Evolutionary conservation across 2,329 filamentous ascomycete genomes (phyloP).

Genomic region (Capronia americana): DNA sequence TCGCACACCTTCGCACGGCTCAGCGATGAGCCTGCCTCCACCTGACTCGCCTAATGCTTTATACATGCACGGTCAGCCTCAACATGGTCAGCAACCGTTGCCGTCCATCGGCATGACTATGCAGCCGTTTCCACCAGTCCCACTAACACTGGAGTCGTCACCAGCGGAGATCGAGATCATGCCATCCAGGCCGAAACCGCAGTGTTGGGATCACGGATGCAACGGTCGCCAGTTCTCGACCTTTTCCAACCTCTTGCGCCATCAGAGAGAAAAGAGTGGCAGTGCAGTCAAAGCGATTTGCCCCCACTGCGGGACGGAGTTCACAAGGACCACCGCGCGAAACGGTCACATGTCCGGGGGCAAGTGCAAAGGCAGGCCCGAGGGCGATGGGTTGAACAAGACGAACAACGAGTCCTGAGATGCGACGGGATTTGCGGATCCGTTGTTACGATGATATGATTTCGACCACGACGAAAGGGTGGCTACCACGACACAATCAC

Average conservation of each 20-base stretch:
- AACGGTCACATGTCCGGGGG: slow-evolving; percentile 88
- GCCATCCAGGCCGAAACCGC: slow-evolving; percentile 77
- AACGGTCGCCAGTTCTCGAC: slow-evolving; percentile 95
- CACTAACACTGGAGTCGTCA: slow-evolving; percentile 35
- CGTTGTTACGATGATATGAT: slow-evolving; percentile 27
- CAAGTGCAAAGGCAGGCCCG: slow-evolving; percentile 75
- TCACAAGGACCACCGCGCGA: slow-evolving; percentile 84
- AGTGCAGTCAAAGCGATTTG: slow-evolving; percentile 88
- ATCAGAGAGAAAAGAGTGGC: slow-evolving; percentile 93
- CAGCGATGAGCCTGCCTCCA: slow-evolving; percentile 28
- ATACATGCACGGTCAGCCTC: slow-evolving; percentile 24
- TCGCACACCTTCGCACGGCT: slow-evolving; percentile 27
- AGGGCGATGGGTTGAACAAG: slow-evolving; percentile 27
- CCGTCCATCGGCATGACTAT: slow-evolving; percentile 30
- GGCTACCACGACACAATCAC: neutral
- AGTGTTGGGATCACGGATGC: slow-evolving; percentile 97
- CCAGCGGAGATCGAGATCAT: slow-evolving; percentile 36
- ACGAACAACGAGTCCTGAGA: slow-evolving; percentile 18
- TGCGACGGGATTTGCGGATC: neutral
- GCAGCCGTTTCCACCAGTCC: slow-evolving; percentile 31
- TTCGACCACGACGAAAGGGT: slow-evolving; percentile 10
- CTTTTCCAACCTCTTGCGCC: slow-evolving; percentile 90
- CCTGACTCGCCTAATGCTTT: slow-evolving; percentile 24
- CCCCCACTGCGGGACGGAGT: slow-evolving; percentile 89
- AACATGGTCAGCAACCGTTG: slow-evolving; percentile 26